Evolutionary conservation across 352 stramenopile species (phyloP), one percentile per base, ranked within the genome.

Genomic region (Achlya hypogyna): DNA sequence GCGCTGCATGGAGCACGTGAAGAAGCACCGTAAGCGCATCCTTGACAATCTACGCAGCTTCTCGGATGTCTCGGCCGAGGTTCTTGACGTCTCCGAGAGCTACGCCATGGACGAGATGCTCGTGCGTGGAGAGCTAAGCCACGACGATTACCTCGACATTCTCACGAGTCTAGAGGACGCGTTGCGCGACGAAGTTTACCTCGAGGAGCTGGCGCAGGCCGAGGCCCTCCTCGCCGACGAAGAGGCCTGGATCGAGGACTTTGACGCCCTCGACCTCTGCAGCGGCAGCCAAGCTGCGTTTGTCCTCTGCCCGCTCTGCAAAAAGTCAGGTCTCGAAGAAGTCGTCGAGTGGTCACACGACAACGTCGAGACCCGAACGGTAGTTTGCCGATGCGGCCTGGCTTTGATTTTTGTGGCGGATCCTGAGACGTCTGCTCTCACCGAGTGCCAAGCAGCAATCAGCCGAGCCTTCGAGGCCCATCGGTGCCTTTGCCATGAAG

Each of bases 121-220:
- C 69, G 70, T 76, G 0, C 51, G 69, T 27, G 84, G 84, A 4
- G 75, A 79, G 45, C 72, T 93, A 14, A 77, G 75, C 16, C 76
- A 93, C 23, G 71, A 76, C 47, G 84, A 93, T 56, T 93, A 91
- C 42, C 51, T 91, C 51, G 82, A 91, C 8, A 84, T 93, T 27
- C 69, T 90, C 20, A 81, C 88, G 62, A 70, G 81, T 59, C 71
- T 93, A 51, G 84, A 93, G 64, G 79, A 88, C 35, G 82, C 78
- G 49, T 72, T 93, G 40, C 71, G 64, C 2, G 66, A 82, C 23
- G 81, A 90, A 29, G 73, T 75, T 52, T 62, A 78, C 14, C 38
- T 40, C 12, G 74, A 75, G 4, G 72, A 81, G 22, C 27, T 42
- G 25, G 45, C 38, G 20, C 27, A 58, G 34, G 60, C 60, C 12